Conservation (phyloP, 202 grass and related monocot species). For the Elaeis oleifera region DNA sequence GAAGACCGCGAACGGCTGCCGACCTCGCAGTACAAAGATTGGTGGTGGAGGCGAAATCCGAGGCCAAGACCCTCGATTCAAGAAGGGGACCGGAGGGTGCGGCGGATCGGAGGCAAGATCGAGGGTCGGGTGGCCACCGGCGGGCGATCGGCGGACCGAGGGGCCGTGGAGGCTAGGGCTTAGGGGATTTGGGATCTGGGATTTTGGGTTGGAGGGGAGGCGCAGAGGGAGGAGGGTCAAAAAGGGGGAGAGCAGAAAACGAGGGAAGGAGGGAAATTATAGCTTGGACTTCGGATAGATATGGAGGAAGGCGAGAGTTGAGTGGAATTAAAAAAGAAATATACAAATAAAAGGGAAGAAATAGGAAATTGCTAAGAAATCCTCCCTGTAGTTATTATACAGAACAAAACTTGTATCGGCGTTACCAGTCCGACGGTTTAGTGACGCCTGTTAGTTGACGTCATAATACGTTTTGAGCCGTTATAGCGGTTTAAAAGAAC, state of each 20-base stretch:
- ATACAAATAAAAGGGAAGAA: too few relatives aligned
- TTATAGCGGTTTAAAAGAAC: too few relatives aligned
- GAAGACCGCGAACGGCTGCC: background rate
- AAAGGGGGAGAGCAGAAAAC: background rate
- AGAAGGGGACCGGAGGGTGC: background rate
- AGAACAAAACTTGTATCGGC: too few relatives aligned
- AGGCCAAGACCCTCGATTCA: slow-evolving; percentile 6
- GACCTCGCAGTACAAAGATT: slow-evolving; percentile 16
- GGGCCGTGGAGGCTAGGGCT: too few relatives aligned
- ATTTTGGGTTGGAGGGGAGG: background rate
- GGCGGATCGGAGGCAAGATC: slow-evolving; percentile 25
- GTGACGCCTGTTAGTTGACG: too few relatives aligned
- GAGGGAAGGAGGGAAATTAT: slow-evolving; percentile 50
- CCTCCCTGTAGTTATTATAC: too few relatives aligned
- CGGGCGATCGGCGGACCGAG: slow-evolving; percentile 7
- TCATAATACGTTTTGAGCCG: too few relatives aligned
- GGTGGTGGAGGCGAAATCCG: background rate
- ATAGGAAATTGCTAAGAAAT: too few relatives aligned
- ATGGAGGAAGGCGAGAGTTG: background rate
- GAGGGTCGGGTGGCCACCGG: slow-evolving; percentile 6
- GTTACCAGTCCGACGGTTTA: too few relatives aligned
- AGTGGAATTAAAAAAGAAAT: too few relatives aligned
- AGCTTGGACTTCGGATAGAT: slow-evolving; percentile 12
- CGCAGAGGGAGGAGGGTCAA: slow-evolving; percentile 3
- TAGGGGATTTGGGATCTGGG: background rate